Conservation (phyloP, 2,329 filamentous ascomycete species). For the Incumbomyces lentus region DNA sequence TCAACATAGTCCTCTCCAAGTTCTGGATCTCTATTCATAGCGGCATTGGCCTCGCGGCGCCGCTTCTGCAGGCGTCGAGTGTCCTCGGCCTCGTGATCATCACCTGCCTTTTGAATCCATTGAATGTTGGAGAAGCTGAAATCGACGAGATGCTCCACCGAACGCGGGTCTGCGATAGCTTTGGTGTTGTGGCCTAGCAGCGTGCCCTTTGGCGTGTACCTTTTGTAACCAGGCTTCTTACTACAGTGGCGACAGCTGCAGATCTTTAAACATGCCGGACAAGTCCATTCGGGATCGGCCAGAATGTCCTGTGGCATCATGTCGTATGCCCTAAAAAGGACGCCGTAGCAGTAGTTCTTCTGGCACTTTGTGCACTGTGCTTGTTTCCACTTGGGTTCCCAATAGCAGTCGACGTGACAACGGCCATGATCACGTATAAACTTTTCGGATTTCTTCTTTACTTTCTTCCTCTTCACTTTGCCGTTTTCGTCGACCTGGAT, state of each 20-base stretch:
- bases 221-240: conserved; percentile 54
- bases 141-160: conserved; percentile 81
- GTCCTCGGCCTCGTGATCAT: conserved; percentile 35
- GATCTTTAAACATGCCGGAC: conserved; percentile 72
- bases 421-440: conserved; percentile 40
- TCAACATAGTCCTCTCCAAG: conserved; percentile 36
- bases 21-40: conserved; percentile 37
- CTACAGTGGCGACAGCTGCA: conserved; percentile 81
- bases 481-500: conserved; percentile 50
- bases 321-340: conserved; percentile 82
- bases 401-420: conserved; percentile 77
- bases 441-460: conserved; percentile 39
- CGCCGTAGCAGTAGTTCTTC: conserved; percentile 83
- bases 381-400: conserved; percentile 75
- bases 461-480: conserved; percentile 54
- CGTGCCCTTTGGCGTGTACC: conserved; percentile 80
- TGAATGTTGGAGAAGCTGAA: conserved; percentile 79
- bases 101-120: conserved; percentile 60
- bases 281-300: conserved; percentile 74
- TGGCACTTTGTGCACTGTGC: conserved; percentile 69
- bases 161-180: conserved; percentile 79
- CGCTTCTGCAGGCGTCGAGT: conserved; percentile 38
- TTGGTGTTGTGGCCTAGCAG: conserved; percentile 84
- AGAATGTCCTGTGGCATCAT: conserved; percentile 74
- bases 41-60: conserved; percentile 43